phyloP scores from a whole-genome alignment of 148 eudicot species.

The Fagopyrum tataricum region DNA sequence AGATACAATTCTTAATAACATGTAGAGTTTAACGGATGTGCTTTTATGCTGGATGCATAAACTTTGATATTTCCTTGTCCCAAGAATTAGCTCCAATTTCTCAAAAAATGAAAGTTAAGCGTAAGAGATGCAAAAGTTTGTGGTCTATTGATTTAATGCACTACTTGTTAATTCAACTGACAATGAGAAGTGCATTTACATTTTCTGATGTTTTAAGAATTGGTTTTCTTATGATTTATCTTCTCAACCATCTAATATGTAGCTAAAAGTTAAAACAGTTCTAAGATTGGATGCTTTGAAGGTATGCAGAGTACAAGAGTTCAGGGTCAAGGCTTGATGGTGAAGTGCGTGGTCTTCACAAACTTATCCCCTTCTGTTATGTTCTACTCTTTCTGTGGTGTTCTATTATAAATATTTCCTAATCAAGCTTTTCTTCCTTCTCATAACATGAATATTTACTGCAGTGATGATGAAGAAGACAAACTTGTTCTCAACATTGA shows the following conservation, averaged over 20 bases:
- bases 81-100: background rate
- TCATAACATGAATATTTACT: constrained; percentile 20
- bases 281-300: constrained; percentile 35
- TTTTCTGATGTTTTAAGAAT: constrained; percentile 13
- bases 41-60: background rate
- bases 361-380: constrained; percentile 28
- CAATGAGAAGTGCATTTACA: constrained; percentile 1
- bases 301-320: constrained; percentile 56
- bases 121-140: background rate
- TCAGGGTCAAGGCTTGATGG: constrained; percentile 48
- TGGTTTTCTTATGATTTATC: constrained; percentile 17
- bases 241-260: constrained; percentile 9
- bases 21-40: background rate
- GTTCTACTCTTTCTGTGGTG: constrained; percentile 11
- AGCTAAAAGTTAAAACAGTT: constrained; percentile 10
- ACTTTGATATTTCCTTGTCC: background rate
- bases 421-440: constrained; percentile 8
- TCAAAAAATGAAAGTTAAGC: background rate
- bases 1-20: background rate
- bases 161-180: background rate
- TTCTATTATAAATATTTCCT: constrained; percentile 14
- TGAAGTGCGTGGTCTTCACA: constrained; percentile 70
- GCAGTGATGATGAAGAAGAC: constrained; percentile 73
- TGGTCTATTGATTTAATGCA: background rate
- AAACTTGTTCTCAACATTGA: constrained; percentile 61